Evolutionary conservation across 305 asterid genomes (phyloP).

Genomic region (Rubia tinctorum): DNA sequence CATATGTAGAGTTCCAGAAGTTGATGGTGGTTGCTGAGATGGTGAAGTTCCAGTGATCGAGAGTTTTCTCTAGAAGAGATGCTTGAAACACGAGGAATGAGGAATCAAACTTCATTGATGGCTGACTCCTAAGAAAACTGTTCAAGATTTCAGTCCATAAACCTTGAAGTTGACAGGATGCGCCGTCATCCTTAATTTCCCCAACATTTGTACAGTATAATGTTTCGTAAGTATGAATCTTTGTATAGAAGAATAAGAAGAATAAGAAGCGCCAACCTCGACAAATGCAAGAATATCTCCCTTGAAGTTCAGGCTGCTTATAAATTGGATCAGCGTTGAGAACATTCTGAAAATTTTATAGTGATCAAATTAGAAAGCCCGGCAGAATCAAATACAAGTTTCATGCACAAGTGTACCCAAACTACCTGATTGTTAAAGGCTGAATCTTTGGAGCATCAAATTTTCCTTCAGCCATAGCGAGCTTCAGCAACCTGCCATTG

Average conservation of each 20-base stretch:
- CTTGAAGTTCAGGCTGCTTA: conserved; percentile 45
- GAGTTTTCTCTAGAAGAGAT: conserved; percentile 58
- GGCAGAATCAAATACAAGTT: background rate
- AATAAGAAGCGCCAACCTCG: conserved; percentile 48
- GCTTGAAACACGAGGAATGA: conserved; percentile 50
- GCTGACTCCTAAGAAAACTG: conserved; percentile 46
- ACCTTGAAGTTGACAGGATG: conserved; percentile 39
- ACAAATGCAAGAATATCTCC: conserved; percentile 46
- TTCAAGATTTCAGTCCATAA: conserved; percentile 55
- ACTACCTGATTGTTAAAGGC: conserved; percentile 41
- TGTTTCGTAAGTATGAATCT: conserved; percentile 3
- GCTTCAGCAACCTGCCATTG: conserved; percentile 53
- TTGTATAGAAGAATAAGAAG: conserved; percentile 12
- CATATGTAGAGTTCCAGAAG: conserved; percentile 76
- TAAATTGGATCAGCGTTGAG: conserved; percentile 41
- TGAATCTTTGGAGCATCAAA: conserved; percentile 28
- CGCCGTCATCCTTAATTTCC: conserved; percentile 39
- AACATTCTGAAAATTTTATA: conserved; percentile 48
- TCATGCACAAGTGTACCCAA: background rate
- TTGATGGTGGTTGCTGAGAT: conserved; percentile 48
- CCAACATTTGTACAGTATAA: background rate
- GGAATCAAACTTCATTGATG: conserved; percentile 48
- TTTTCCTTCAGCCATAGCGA: conserved; percentile 31
- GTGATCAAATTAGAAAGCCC: conserved; percentile 8
- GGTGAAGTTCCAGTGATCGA: conserved; percentile 56